Evolutionary conservation across 78 protist species (phyloP), one percentile per base, ranked within the genome.

Genomic region (Cavenderia fasciculata): DNA sequence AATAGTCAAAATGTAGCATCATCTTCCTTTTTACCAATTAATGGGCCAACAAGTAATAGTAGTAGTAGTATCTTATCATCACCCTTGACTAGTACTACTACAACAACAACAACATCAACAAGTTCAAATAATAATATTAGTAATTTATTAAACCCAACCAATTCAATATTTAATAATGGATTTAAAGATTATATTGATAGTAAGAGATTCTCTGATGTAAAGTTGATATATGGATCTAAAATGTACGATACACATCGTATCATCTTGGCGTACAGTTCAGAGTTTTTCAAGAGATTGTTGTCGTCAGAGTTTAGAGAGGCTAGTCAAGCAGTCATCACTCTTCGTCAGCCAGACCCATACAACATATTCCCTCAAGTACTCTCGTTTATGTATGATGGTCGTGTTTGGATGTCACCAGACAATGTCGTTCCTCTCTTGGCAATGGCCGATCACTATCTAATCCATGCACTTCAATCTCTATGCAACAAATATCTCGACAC

Each of bases 301-400:
- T 68, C 73, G 61, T 52, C 70, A 40, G 78, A 82, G 8, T 82
- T 82, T 56, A 46, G 74, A 54, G 90, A 82, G 40, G 52, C 78
- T 6, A n/a, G 46, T 2, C 90, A 82, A 31, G 14, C 77, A 41
- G 12, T 82, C 0, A 82, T 82, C 0, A 71, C 65, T 43, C 56
- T 82, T 19, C 44, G 41, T n/a, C 78, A 69, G 40, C 90, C 90
- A 2, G 90, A 82, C 44, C 90, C 90, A 27, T 69, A 41, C 74
- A 82, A 82, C 57, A 78, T 82, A 4, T 82, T 82, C 49, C 54
- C 56, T 8, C 34, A 51, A 57, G 90, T 87, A n/a, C 43, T 87
- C 74, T 41, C 21, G 38, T 90, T 77, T 47, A 90, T 90, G 94
- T 90, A 90, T 62, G 85, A 77, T 57, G 94, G 94, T 54, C 74